phyloP scores from a whole-genome alignment of 768 basidiomycete genomes.

The Mycena olivaceomarginata region DNA sequence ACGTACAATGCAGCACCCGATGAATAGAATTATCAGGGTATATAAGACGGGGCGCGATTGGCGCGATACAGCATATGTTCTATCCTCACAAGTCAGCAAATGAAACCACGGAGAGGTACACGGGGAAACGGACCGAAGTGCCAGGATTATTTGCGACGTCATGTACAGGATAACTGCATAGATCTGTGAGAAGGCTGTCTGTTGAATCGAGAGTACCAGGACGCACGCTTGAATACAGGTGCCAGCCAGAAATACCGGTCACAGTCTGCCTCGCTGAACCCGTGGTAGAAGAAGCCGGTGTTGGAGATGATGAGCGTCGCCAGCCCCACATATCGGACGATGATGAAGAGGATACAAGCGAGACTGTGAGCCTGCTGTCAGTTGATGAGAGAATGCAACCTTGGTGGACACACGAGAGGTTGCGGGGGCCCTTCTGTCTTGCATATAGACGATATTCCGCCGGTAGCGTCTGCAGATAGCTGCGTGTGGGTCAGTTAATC shows the following conservation, averaged over 20 bases:
- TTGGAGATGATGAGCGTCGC: constrained; percentile 19
- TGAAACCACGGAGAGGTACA: background rate
- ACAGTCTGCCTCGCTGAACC: constrained; percentile 34
- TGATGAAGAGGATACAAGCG: constrained; percentile 41
- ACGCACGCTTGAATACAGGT: constrained; percentile 38
- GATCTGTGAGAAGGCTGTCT: too few species aligned
- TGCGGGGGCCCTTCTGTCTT: constrained; percentile 18
- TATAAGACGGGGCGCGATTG: constrained; percentile 21
- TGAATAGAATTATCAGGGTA: background rate
- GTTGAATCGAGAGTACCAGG: too few species aligned
- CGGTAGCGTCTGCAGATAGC: constrained; percentile 32
- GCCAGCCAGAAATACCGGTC: constrained; percentile 27
- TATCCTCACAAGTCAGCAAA: background rate
- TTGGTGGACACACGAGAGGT: constrained; percentile 8
- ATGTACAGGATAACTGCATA: constrained; percentile 22
- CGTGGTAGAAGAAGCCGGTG: constrained; percentile 42
- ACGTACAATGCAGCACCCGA: background rate
- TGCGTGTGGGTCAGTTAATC: background rate
- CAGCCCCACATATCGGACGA: constrained; percentile 40
- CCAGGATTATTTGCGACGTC: constrained; percentile 32
- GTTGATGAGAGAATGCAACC: background rate
- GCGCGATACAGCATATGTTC: constrained; percentile 41
- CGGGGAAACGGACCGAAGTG: constrained; percentile 7
- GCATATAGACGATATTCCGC: constrained; percentile 35
- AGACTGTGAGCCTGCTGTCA: background rate